Evolutionary conservation across 306 rosid species (phyloP), one percentile per base, ranked within the genome.

Genomic region (Hippophae rhamnoides): DNA sequence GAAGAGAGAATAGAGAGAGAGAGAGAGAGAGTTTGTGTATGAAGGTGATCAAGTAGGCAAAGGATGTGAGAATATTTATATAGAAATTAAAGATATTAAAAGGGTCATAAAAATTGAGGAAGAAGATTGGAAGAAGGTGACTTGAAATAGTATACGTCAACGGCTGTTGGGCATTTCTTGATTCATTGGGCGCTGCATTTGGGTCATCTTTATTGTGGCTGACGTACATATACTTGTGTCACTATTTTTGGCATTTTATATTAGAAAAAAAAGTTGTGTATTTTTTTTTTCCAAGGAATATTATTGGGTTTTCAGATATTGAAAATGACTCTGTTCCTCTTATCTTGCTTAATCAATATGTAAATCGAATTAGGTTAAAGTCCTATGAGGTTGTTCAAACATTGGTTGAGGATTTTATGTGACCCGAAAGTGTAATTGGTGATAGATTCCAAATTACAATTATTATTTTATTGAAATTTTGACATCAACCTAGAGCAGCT

Each of bases 81-180:
- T 5, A 31, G 25, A 27, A 61, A 71, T 53, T 68, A 71, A 63
- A 73, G 54, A 60, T 68, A 13, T 13, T 5, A 55, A 14, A 10
- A 9, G 55, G 27, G 64, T 11, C 11, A 6, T 31, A 11, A 59
- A n/a, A 42, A 50, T 58, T 46, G 58, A 47, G 31, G 53, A 52
- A 0, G 14, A 11, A 14, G 11, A 10, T 44, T 9, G 6, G 31
- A 13, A 38, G 46, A 67, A 56, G 53, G 25, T 56, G 74, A 72
- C 52, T 74, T 73, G 82, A 73, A 76, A 42, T 69, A 66, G 84
- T 72, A 78, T 44, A 53, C 74, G 74, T 77, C 86, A 81, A 68
- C 80, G 63, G 62, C 53, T 62, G 67, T 62, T 73, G 42, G 63
- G 70, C 57, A 45, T n/a, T 14, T 48, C 13, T 6, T 49, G 45